phyloP scores from a whole-genome alignment of 1,284 basidiomycete genomes.

The Cryptococcus neoformans region DNA sequence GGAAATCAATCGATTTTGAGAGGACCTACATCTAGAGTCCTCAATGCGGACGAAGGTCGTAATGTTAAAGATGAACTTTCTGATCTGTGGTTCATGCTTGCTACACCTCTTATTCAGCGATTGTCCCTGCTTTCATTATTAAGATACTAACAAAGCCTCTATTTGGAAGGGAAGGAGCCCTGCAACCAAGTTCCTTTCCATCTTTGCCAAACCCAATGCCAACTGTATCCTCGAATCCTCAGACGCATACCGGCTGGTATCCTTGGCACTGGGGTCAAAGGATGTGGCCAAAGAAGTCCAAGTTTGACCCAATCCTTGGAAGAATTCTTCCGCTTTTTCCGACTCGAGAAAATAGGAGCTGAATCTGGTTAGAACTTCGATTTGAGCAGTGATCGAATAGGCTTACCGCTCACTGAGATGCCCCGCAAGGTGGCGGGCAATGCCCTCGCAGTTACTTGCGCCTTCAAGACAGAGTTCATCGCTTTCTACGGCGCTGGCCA shows the following conservation, averaged over 20 bases:
- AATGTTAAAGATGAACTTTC: slow-evolving; percentile 34
- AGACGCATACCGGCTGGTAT: slow-evolving; percentile 4
- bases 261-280: slow-evolving; percentile 15
- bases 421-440: no score
- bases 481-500: no score
- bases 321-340: slow-evolving; percentile 7
- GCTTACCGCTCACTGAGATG: no score
- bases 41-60: slow-evolving; percentile 43
- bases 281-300: slow-evolving; percentile 17
- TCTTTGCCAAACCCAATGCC: slow-evolving; percentile 28
- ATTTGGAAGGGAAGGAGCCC: slow-evolving; percentile 29
- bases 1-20: neutral
- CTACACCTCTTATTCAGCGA: slow-evolving; percentile 2
- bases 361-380: no score
- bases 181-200: slow-evolving; percentile 43
- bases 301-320: slow-evolving; percentile 4
- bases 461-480: no score
- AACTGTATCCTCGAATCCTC: slow-evolving; percentile 25
- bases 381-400: no score
- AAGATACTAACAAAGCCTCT: slow-evolving; percentile 23
- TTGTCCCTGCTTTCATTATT: neutral
- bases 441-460: no score
- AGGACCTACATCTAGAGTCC: slow-evolving; percentile 31
- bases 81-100: slow-evolving; percentile 26
- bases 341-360: neutral